Percentiles rank a stretch among this genome's conserved stretches.
Conservation (phyloP, 495 filamentous ascomycete species). For the Penicillium turbatum region DNA sequence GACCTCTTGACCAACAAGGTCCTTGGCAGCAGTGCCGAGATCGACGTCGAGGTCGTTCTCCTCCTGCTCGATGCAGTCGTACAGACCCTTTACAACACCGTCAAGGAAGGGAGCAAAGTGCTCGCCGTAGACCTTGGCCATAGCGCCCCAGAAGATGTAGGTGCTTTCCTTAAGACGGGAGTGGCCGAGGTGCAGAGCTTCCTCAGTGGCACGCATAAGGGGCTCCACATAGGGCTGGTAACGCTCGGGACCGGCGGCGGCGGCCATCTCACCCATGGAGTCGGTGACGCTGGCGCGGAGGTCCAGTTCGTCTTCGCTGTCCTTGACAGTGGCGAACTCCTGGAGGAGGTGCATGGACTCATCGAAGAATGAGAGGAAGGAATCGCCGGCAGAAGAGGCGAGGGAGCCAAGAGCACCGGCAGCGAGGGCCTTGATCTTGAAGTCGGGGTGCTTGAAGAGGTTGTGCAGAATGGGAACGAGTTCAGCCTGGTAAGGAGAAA, state of each 20-base stretch:
- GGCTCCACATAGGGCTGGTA: slow-evolving; percentile 89
- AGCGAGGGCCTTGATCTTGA: slow-evolving; percentile 83
- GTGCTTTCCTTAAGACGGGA: slow-evolving; percentile 88
- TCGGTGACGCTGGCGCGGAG: slow-evolving; percentile 86
- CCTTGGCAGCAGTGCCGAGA: slow-evolving; percentile 70
- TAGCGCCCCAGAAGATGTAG: slow-evolving; percentile 91
- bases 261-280: slow-evolving; percentile 85
- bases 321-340: slow-evolving; percentile 79
- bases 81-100: slow-evolving; percentile 79
- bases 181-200: slow-evolving; percentile 85
- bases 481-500: slow-evolving; percentile 72
- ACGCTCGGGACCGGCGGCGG: slow-evolving; percentile 76
- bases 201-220: slow-evolving; percentile 86
- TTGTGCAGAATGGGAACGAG: slow-evolving; percentile 78
- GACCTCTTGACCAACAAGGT: slow-evolving; percentile 72
- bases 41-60: slow-evolving; percentile 81
- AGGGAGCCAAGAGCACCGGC: slow-evolving; percentile 87
- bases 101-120: slow-evolving; percentile 83
- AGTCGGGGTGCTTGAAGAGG: slow-evolving; percentile 76
- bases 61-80: slow-evolving; percentile 81
- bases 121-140: slow-evolving; percentile 91
- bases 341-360: slow-evolving; percentile 81
- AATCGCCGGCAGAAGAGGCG: slow-evolving; percentile 73
- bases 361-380: slow-evolving; percentile 87
- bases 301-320: slow-evolving; percentile 82